Conservation (phyloP, 352 stramenopile genomes). For the Phytophthora palmivora region DNA sequence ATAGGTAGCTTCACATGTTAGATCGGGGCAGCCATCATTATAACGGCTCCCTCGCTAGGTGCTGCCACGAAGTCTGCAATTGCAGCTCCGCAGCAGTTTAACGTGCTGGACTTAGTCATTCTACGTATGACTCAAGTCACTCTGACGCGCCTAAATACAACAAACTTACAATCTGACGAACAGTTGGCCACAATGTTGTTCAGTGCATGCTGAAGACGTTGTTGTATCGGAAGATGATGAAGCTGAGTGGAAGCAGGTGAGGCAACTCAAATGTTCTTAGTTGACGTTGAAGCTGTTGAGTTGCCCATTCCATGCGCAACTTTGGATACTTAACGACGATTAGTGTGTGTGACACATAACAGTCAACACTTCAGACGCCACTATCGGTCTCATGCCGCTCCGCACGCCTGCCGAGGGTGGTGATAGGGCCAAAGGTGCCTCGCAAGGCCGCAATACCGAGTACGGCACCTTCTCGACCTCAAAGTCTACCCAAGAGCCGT, state of each 20-base stretch:
- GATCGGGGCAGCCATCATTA: conserved; percentile 16
- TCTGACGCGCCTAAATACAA: not conserved
- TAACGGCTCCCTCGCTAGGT: conserved; percentile 19
- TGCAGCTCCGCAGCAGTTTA: conserved; percentile 6
- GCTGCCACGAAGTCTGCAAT: conserved; percentile 6
- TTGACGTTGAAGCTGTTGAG: conserved; percentile 2
- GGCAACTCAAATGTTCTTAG: too few relatives aligned
- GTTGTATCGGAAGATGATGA: too few relatives aligned
- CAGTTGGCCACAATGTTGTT: not conserved
- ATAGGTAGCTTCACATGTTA: conserved; percentile 25
- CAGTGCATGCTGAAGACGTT: too few relatives aligned
- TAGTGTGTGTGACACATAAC: conserved; percentile 5
- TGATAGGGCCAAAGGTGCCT: not conserved
- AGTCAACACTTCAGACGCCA: conserved; percentile 7
- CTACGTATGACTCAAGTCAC: not conserved
- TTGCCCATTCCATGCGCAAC: not conserved
- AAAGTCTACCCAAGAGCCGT: not conserved
- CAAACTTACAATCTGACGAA: not conserved
- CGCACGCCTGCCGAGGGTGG: conserved; percentile 8
- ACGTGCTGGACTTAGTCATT: not conserved
- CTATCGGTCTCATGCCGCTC: conserved; percentile 22
- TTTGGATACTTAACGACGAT: not conserved
- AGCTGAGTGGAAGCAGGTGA: too few relatives aligned
- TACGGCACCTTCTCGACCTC: conserved; percentile 30
- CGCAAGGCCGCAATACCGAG: conserved; percentile 15